A percentile compares a stretch with the other conserved stretches of the same genome.
Conservation (phyloP, 106 monocot species). For the Agapanthus africanus region DNA sequence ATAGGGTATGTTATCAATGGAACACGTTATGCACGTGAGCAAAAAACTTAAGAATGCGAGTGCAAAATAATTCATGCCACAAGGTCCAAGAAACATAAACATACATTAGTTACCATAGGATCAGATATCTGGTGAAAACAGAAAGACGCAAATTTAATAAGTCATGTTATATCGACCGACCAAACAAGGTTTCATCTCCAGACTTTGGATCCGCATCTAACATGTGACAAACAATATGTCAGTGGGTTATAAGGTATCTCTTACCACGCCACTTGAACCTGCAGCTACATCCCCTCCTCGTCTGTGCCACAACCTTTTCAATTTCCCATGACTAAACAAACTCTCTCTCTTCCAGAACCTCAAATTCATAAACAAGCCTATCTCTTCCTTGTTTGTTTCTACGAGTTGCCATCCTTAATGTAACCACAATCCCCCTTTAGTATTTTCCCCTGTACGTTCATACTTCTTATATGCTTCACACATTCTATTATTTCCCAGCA, state of each 20-base stretch:
- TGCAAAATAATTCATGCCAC: not conserved
- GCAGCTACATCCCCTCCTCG: not conserved
- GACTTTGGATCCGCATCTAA: not conserved
- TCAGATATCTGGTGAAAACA: not conserved
- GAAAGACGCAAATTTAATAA: not conserved
- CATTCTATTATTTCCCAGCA: not conserved
- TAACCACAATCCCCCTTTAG: not conserved
- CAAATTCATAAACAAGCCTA: not conserved
- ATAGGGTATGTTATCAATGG: not conserved
- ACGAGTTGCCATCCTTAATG: not conserved
- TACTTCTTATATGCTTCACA: not conserved
- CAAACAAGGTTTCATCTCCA: not conserved
- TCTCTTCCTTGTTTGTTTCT: not conserved
- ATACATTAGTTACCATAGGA: not conserved
- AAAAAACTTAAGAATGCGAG: not conserved
- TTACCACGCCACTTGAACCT: not conserved
- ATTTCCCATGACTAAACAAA: not conserved
- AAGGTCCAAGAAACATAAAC: not conserved
- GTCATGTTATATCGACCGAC: too few relatives aligned
- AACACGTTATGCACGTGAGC: not conserved
- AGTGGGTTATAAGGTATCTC: not conserved
- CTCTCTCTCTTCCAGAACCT: not conserved
- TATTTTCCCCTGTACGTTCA: not conserved
- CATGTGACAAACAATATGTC: not conserved
- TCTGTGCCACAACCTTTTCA: not conserved